Base-by-base conservation (phyloP, 306 rosid genomes). In the barrel medic (Medicago truncatula) region DNA sequence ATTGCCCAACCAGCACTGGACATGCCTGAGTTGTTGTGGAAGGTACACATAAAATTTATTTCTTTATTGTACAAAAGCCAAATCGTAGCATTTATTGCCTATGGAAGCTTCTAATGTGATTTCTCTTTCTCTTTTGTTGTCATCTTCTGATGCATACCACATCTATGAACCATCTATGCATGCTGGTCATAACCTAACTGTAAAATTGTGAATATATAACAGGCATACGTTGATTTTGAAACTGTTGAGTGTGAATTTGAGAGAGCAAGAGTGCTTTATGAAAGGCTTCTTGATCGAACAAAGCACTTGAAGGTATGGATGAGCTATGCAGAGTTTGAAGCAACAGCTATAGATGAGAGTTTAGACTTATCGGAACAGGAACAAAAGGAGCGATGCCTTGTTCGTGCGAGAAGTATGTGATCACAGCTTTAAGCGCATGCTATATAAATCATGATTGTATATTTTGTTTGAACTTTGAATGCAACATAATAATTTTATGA, bases 301-400 rank as follows among this genome's bases (percentile, higher is more conserved):
- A 91, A 94, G 81, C 98, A 94, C 86, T 69, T 94, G 79, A 94
- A 94, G 83, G 98, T 94, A 9, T 91, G 98, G 98, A 83, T 89
- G 25, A 90, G 97, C 76, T 89, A 83, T 76, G 96, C 96, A 0
- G 89, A 91, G 23, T 94, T 89, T 81, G 98, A 94, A 88, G 90
- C 91, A n/a, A 83, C 94, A 1, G 88, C 96, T 41, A 49, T 83
- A 28, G 43, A 61, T 61, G 43, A 61, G 67, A 88, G 76, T 77
- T 50, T 72, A 36, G 91, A 50, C 69, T 15, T 77, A 17, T 21
- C 81, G 38, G 86, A 77, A 62, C 70, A 20, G 1, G 92, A 86
- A 56, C 84, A 87, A 75, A 89, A 83, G 86, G 81, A 82, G 75
- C 88, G 83, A 77, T 87, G 96, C 69, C 57, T 92, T 78, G 83